phyloP scores from a whole-genome alignment of 306 rosid species.

The Sechiopsis laciniata region DNA sequence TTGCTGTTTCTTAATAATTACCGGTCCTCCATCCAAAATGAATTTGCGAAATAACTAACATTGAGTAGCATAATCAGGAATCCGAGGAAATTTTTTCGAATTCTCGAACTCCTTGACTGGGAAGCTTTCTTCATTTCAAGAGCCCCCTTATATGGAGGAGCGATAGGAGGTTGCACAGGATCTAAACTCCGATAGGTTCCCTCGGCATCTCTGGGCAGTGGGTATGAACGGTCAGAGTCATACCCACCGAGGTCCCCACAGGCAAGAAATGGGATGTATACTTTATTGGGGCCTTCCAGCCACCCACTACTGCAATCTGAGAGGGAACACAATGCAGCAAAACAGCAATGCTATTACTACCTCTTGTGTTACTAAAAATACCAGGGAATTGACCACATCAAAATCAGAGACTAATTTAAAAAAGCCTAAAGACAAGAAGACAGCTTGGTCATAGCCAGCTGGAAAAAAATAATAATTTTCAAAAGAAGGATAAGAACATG shows the following conservation, averaged over 20 bases:
- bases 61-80: constrained; percentile 37
- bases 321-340: constrained; percentile 16
- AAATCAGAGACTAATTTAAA: constrained; percentile 5
- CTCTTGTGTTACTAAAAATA: constrained; percentile 17
- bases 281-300: constrained; percentile 93
- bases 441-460: constrained; percentile 17
- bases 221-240: constrained; percentile 86
- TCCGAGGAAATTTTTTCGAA: constrained; percentile 48
- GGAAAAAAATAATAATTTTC: constrained; percentile 6
- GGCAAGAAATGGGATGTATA: constrained; percentile 54
- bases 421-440: constrained; percentile 11
- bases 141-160: constrained; percentile 41
- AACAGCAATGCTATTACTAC: constrained; percentile 19
- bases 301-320: constrained; percentile 94
- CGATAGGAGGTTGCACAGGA: constrained; percentile 73
- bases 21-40: constrained; percentile 14
- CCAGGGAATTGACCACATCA: constrained; percentile 18
- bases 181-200: constrained; percentile 77
- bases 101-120: constrained; percentile 47
- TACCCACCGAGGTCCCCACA: constrained; percentile 47
- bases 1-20: constrained; percentile 7
- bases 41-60: constrained; percentile 16
- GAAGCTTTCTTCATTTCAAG: constrained; percentile 55
- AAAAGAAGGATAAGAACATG: constrained; percentile 18
- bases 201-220: constrained; percentile 68